Evolutionary conservation across 148 eudicot species (phyloP).

Genomic region (Arbutus unedo): DNA sequence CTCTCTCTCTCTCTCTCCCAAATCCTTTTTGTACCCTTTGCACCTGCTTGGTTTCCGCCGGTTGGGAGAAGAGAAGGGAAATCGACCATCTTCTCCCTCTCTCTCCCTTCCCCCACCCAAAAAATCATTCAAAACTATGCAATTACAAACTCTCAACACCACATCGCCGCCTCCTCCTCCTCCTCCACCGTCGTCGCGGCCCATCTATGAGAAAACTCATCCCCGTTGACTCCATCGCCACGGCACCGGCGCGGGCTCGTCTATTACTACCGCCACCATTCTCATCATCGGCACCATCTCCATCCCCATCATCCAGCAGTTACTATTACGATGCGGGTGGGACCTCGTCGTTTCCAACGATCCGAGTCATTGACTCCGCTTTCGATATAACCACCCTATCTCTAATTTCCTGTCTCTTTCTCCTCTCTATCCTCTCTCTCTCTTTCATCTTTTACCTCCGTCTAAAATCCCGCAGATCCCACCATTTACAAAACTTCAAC

Average conservation of each 20-base stretch:
- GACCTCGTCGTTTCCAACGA: slow-evolving; percentile 8
- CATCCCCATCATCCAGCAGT: background rate
- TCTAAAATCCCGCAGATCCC: slow-evolving; percentile 30
- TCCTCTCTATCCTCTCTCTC: slow-evolving; percentile 45
- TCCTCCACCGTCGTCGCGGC: slow-evolving; percentile 4
- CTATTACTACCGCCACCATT: too few relatives aligned
- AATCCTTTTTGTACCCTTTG: background rate
- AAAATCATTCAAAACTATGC: slow-evolving; percentile 18
- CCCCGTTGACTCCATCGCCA: background rate
- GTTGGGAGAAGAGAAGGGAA: slow-evolving; percentile 33
- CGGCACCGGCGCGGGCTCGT: slow-evolving; percentile 2
- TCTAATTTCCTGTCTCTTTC: slow-evolving; percentile 30
- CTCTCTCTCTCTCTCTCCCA: background rate
- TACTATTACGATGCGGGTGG: background rate
- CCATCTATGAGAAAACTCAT: slow-evolving; percentile 20
- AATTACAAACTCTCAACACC: slow-evolving; percentile 4
- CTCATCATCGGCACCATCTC: background rate
- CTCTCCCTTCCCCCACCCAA: background rate
- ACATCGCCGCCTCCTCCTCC: slow-evolving; percentile 5
- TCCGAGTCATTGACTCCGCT: slow-evolving; percentile 23
- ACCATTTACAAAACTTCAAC: slow-evolving; percentile 43
- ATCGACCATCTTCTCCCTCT: background rate
- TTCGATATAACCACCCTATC: slow-evolving; percentile 38
- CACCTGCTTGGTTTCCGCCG: slow-evolving; percentile 14
- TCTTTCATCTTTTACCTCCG: slow-evolving; percentile 43